Evolutionary conservation across 768 basidiomycete genomes (phyloP).

Genomic region (Agrocybe praecox): DNA sequence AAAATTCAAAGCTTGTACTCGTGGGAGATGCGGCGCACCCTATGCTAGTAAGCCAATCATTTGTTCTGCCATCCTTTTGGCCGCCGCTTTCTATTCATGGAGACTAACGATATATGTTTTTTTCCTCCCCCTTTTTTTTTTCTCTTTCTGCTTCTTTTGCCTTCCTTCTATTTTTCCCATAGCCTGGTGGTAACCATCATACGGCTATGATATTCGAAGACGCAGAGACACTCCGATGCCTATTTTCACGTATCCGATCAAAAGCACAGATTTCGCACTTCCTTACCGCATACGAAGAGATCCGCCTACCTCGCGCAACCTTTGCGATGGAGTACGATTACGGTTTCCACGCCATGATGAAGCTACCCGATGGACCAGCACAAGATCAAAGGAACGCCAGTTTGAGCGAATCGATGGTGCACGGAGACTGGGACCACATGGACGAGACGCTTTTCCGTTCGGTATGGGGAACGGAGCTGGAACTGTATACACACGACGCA

Average conservation of each 20-base stretch:
- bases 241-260: constrained; percentile 9
- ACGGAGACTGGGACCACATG: constrained; percentile 42
- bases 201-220: constrained; percentile 9
- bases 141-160: neutral
- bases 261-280: constrained; percentile 11
- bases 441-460: constrained; percentile 46
- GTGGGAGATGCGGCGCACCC: constrained; percentile 13
- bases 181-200: constrained; percentile 13
- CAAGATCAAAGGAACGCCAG: constrained; percentile 19
- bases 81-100: neutral
- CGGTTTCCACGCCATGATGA: constrained; percentile 12
- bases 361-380: constrained; percentile 35
- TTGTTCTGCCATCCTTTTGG: neutral
- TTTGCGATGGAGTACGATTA: constrained; percentile 12
- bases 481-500: constrained; percentile 52
- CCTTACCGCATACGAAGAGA: constrained; percentile 12
- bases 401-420: constrained; percentile 31
- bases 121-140: neutral
- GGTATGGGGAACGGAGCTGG: constrained; percentile 57
- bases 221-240: constrained; percentile 4
- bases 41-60: constrained; percentile 3
- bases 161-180: neutral
- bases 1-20: constrained; percentile 11
- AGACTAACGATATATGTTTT: neutral
- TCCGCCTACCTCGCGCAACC: constrained; percentile 9